Evolutionary conservation across 345 rosid species (phyloP).

Genomic region (Lepidium aucheri): DNA sequence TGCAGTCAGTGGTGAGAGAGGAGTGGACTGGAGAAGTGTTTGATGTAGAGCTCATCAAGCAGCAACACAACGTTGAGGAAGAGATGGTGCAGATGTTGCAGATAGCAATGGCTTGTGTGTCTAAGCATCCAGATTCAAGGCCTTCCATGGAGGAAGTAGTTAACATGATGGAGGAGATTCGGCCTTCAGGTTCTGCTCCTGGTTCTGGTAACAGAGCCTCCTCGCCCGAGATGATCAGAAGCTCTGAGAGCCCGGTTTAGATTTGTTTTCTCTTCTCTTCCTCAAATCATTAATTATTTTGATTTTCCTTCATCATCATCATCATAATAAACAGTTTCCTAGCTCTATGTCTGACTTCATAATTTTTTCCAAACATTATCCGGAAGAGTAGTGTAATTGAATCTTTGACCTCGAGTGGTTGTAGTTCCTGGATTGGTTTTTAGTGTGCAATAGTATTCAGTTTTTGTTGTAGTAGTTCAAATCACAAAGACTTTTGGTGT

Average conservation of each 20-base stretch:
- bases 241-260: constrained; percentile 31
- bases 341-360: constrained; percentile 11
- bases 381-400: constrained; percentile 15
- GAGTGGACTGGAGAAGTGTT: constrained; percentile 96
- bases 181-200: constrained; percentile 32
- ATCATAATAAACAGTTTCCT: constrained; percentile 1
- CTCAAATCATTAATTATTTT: constrained; percentile 16
- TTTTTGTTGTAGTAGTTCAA: not conserved
- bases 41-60: constrained; percentile 64
- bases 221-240: constrained; percentile 40
- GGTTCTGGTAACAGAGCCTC: constrained; percentile 51
- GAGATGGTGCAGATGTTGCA: constrained; percentile 96
- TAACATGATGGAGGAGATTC: constrained; percentile 69
- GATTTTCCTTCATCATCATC: not conserved
- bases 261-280: not conserved
- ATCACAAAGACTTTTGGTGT: not conserved
- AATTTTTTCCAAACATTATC: constrained; percentile 7
- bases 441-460: not conserved
- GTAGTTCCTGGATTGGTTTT: constrained; percentile 2
- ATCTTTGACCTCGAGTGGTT: not conserved
- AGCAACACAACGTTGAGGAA: constrained; percentile 55
- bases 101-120: constrained; percentile 82
- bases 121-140: constrained; percentile 54
- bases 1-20: constrained; percentile 79
- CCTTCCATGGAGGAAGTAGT: constrained; percentile 74